phyloP scores from a whole-genome alignment of 2,329 filamentous ascomycete genomes.

The Graphilbum sp. region DNA sequence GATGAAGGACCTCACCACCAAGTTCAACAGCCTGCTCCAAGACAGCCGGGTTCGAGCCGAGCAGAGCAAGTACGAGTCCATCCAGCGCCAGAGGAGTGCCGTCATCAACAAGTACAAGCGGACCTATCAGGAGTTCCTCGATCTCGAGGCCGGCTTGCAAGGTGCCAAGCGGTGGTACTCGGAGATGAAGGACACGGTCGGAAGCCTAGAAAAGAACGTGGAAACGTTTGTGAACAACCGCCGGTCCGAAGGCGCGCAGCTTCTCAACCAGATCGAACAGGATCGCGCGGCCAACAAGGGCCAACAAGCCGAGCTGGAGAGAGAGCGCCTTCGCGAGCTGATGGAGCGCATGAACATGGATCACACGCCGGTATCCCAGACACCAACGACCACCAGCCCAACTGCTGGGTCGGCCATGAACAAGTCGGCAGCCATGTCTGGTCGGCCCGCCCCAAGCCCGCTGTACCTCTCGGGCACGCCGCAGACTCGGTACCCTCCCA shows the following conservation, averaged over 20 bases:
- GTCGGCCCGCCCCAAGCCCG: conserved; percentile 18
- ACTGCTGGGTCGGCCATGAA: not conserved
- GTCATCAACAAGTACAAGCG: conserved; percentile 82
- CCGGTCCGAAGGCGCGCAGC: conserved; percentile 74
- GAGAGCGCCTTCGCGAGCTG: conserved; percentile 67
- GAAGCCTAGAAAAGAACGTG: conserved; percentile 87
- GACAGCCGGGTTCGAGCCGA: conserved; percentile 88
- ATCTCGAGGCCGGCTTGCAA: conserved; percentile 69
- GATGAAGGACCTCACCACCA: conserved; percentile 83
- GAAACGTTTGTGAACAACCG: conserved; percentile 95
- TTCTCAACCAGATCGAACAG: conserved; percentile 77
- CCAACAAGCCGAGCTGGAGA: conserved; percentile 60
- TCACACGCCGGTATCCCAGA: conserved; percentile 28
- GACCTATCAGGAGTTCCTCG: conserved; percentile 82
- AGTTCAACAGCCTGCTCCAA: conserved; percentile 76
- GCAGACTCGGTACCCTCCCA: conserved; percentile 32
- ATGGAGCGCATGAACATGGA: conserved; percentile 96
- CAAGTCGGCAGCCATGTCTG: conserved; percentile 11
- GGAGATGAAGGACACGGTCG: conserved; percentile 90
- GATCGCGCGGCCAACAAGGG: conserved; percentile 47
- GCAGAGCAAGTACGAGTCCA: conserved; percentile 84
- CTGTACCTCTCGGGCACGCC: conserved; percentile 19
- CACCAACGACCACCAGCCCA: conserved; percentile 15
- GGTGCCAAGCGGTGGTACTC: conserved; percentile 86
- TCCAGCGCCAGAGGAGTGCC: conserved; percentile 64